Evolutionary conservation across 352 stramenopile genomes (phyloP), one percentile per base, ranked within the genome.

Genomic region (Globisporangium cederbergense): DNA sequence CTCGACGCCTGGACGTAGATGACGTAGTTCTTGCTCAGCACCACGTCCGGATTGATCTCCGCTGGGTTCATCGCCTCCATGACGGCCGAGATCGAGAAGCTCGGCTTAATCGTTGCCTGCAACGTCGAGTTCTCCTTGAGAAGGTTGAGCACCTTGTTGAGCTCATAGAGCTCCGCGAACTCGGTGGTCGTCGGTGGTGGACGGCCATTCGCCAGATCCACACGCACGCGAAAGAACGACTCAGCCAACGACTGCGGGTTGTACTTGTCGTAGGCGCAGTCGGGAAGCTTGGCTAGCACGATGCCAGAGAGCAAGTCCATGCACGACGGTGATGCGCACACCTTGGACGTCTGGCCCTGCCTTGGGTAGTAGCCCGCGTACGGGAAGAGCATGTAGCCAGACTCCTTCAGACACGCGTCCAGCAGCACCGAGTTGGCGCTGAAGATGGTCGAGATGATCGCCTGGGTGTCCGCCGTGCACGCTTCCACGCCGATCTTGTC

Each of bases 91-190:
- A 49, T 45, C 13, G 67, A 55, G 46, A 76, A 72, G 7, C 30
- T 64, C 14, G 62, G 49, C 20, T 68, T 64, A 9, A 74, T 34
- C 7, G 20, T 54, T 18, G 70, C 60, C 28, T 68, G 58, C 34
- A 76, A 58, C 36, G 66, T 66, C 59, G 47, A 43, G 56, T 73
- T 74, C 49, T 76, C 66, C 38, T 50, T 74, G 45, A 76, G 60
- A 42, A 74, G 63, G 65, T 76, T 76, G 43, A 76, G 22, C 49
- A 69, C 62, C 30, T 62, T 60, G 38, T 71, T 76, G 22, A 73
- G 51, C n/a, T 64, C 45, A 52, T 76, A 76, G 20, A 73, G 57
- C 43, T 76, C 62, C 30, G 40, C 50, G 61, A 76, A 73, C 51
- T 73, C 58, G n/a, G 25, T 64, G 20, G 66, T 40, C 3, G 34